phyloP scores from a whole-genome alignment of 2,329 filamentous ascomycete genomes.

The Byssochlamys sp. region DNA sequence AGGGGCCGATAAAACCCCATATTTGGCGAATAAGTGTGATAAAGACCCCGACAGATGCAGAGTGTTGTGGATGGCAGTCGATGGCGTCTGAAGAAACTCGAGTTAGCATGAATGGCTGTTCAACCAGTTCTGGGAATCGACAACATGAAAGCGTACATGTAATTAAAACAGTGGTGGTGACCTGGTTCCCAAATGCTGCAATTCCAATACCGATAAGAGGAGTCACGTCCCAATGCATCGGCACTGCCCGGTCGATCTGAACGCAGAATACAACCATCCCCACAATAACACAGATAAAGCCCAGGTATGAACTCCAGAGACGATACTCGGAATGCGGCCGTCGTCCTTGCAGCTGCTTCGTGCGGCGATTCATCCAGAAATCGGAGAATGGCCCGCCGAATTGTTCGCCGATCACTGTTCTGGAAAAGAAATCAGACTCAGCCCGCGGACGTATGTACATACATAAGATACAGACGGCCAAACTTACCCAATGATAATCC shows the following conservation, averaged over 20 bases:
- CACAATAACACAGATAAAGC: constrained; percentile 27
- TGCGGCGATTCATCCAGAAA: neutral
- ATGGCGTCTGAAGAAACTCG: constrained; percentile 31
- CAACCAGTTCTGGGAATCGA: constrained; percentile 8
- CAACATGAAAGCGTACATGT: constrained; percentile 35
- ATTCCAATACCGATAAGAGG: constrained; percentile 48
- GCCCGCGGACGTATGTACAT: neutral
- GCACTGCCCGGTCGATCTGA: constrained; percentile 37
- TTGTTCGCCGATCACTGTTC: neutral
- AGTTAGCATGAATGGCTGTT: neutral
- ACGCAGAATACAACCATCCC: constrained; percentile 50
- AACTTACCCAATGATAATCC: constrained; percentile 44
- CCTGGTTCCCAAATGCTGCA: constrained; percentile 49
- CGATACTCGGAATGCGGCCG: constrained; percentile 4
- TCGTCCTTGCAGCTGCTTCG: neutral
- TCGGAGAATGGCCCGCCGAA: neutral
- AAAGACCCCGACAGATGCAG: constrained; percentile 50
- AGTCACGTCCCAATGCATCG: constrained; percentile 44
- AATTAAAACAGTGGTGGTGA: constrained; percentile 52
- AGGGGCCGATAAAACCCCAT: constrained; percentile 29
- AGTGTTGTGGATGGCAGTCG: constrained; percentile 47
- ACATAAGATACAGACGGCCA: neutral
- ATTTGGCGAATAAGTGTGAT: constrained; percentile 45
- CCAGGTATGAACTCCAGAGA: constrained; percentile 7
- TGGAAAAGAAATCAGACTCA: neutral